phyloP scores from a whole-genome alignment of 495 filamentous ascomycete genomes.

The Choiromyces venosus region DNA sequence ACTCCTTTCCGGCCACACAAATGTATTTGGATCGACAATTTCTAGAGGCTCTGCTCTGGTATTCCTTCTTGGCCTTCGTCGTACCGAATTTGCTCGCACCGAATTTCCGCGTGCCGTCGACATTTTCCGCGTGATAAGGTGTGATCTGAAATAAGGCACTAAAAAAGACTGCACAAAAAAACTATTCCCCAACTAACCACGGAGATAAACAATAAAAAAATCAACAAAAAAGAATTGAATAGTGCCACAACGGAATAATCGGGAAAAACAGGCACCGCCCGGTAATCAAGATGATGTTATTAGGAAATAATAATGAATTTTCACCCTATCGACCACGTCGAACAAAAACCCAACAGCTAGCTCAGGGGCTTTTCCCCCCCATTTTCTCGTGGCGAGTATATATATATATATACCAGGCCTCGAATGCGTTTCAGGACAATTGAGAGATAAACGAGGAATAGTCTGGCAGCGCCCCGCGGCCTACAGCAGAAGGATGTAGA shows the following conservation, averaged over 20 bases:
- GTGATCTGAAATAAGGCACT: neutral
- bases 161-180: neutral
- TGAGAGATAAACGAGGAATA: neutral
- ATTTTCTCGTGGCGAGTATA: neutral
- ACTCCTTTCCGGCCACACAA: conserved; percentile 32
- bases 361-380: neutral
- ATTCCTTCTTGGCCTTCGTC: conserved; percentile 28
- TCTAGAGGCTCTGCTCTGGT: conserved; percentile 17
- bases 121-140: neutral
- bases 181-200: neutral
- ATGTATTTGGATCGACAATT: conserved; percentile 36
- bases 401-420: neutral
- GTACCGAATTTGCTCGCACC: conserved; percentile 2
- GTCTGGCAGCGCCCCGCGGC: neutral
- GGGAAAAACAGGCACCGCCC: neutral
- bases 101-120: neutral
- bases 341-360: neutral
- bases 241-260: neutral
- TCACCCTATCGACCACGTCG: neutral
- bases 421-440: neutral
- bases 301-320: neutral
- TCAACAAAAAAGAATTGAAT: neutral
- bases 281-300: neutral
- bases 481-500: neutral
- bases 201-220: neutral